These are phyloP conservation scores for Podospora fimiseda DNA, from an alignment of 495 filamentous ascomycete species.

Conservation along the genomic window DNA sequence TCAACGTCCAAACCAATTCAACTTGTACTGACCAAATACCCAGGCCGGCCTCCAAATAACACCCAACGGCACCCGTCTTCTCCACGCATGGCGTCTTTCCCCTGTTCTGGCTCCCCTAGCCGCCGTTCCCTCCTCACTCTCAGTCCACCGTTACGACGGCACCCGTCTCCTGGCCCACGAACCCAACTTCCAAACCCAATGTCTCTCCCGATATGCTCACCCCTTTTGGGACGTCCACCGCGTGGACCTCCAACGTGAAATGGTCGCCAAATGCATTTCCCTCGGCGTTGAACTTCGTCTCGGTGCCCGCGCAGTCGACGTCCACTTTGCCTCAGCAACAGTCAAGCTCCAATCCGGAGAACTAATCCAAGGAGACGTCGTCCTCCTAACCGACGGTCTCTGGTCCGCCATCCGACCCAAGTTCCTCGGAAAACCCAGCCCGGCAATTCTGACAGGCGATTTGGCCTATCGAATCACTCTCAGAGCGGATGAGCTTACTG, in stretches of 20 bases:
- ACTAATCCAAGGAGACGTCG: slow-evolving; percentile 39
- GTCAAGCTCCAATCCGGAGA: slow-evolving; percentile 33
- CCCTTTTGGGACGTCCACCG: slow-evolving; percentile 53
- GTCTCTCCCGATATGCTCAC: slow-evolving; percentile 37
- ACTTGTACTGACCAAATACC: background rate
- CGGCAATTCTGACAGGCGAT: slow-evolving; percentile 51
- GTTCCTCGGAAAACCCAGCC: slow-evolving; percentile 37
- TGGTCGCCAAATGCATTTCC: slow-evolving; percentile 34
- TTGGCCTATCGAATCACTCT: slow-evolving; percentile 56
- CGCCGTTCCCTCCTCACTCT: slow-evolving; percentile 46
- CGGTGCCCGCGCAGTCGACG: slow-evolving; percentile 27
- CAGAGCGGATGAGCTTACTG: slow-evolving; percentile 41
- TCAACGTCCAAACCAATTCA: no score
- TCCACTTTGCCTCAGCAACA: slow-evolving; percentile 34
- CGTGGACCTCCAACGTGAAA: slow-evolving; percentile 45
- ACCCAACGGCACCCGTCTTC: slow-evolving; percentile 47
- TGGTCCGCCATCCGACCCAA: slow-evolving; percentile 43
- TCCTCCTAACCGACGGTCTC: slow-evolving; percentile 52
- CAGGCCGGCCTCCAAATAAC: slow-evolving; percentile 49
- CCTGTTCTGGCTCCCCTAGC: slow-evolving; percentile 40
- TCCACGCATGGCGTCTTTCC: slow-evolving; percentile 46
- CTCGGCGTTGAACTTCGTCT: slow-evolving; percentile 38
- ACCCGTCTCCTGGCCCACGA: slow-evolving; percentile 49
- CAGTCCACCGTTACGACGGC: slow-evolving; percentile 54
- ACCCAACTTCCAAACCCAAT: slow-evolving; percentile 37